These are phyloP conservation scores for Suillus clintonianus DNA, from an alignment of 768 basidiomycete genomes.

Conservation along the genomic window DNA sequence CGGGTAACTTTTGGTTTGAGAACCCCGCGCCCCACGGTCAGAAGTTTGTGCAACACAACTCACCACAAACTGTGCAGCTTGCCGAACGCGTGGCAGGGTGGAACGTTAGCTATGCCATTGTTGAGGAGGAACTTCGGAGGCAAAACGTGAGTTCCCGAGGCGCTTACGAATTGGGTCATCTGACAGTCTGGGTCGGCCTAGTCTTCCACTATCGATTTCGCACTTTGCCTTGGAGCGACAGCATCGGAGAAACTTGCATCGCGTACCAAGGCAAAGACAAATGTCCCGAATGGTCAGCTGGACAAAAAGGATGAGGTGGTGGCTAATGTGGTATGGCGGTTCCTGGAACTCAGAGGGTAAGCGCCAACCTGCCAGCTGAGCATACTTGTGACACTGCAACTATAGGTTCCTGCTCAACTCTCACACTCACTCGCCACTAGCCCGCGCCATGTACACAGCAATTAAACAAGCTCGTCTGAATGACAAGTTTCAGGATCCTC, in stretches of 20 bases:
- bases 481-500: constrained; percentile 97
- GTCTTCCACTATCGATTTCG: constrained; percentile 98
- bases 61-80: constrained; percentile 78
- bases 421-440: constrained; percentile 87
- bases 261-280: constrained; percentile 76
- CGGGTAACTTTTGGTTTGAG: constrained; percentile 78
- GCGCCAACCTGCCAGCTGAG: constrained; percentile 10
- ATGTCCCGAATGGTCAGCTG: constrained; percentile 47
- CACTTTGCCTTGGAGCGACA: constrained; percentile 91
- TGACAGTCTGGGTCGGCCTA: constrained; percentile 31
- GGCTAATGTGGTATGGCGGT: constrained; percentile 97
- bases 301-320: constrained; percentile 99
- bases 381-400: constrained; percentile 11
- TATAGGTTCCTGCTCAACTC: constrained; percentile 83
- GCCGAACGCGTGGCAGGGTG: constrained; percentile 87
- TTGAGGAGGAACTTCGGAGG: constrained; percentile 93
- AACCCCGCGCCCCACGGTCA: constrained; percentile 46
- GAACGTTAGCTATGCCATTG: constrained; percentile 81
- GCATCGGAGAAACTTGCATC: constrained; percentile 74
- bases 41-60: constrained; percentile 70
- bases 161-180: constrained; percentile 26
- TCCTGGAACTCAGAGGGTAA: constrained; percentile 93
- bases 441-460: constrained; percentile 87
- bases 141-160: constrained; percentile 76
- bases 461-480: constrained; percentile 79